Evolutionary conservation across 164 flowering plant species (phyloP), one percentile per base, ranked within the genome.

Genomic region (Nelumbo lutea): DNA sequence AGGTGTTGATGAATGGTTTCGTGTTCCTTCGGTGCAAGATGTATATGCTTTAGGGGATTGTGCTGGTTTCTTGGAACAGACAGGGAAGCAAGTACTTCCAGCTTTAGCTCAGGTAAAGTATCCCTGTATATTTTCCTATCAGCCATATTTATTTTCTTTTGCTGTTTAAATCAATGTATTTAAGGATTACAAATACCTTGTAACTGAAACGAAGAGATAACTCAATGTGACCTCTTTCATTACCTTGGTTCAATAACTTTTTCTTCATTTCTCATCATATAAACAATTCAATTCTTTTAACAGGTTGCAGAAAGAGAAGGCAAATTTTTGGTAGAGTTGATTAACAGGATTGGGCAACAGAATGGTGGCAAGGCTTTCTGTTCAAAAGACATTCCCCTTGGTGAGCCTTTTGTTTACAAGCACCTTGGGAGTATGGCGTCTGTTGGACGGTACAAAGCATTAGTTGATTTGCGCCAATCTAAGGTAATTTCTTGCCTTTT

Each of bases 221-320:
- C n/a, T n/a, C n/a, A n/a, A n/a, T n/a, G n/a, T n/a, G n/a, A n/a
- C n/a, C n/a, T n/a, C n/a, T n/a, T n/a, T n/a, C n/a, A n/a, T n/a
- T n/a, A n/a, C n/a, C n/a, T n/a, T n/a, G n/a, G n/a, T n/a, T n/a
- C n/a, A n/a, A n/a, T n/a, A n/a, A n/a, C n/a, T n/a, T n/a, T n/a
- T n/a, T n/a, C n/a, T n/a, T n/a, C n/a, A n/a, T 7, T 27, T 9
- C 6, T 10, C n/a, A n/a, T 45, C 4, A 45, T 14, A 4, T 67
- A 0, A 3, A 4, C n/a, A n/a, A n/a, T n/a, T n/a, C n/a, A n/a
- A n/a, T 3, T 2, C 1, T 9, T 62, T 57, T 62, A 70, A 62
- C 79, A 95, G 98, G 99, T 95, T 15, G 99, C 98, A n/a, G 98
- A 96, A 83, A 73, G 98, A 59, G 90, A 96, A 71, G 97, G 99